Base-by-base conservation (phyloP, 805 yeast species). In the Tetrapisispora phaffii region DNA sequence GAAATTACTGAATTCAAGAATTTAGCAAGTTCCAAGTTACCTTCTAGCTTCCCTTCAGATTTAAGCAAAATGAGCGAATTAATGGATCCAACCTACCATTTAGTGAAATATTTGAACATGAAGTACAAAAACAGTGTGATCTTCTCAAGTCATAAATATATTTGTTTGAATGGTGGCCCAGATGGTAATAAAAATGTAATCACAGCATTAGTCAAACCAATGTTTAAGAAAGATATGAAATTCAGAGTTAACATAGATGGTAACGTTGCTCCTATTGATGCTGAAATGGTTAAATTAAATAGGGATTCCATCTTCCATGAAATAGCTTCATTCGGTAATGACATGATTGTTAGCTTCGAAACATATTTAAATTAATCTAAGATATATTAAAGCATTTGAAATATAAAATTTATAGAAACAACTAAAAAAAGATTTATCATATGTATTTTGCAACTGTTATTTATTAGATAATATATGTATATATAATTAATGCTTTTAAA, bases 191-290 rank as follows among this genome's bases (percentile, higher is more conserved):
- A 68, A 43, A 79, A 79, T 53, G 80, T 82, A 7, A 76, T 90
- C 41, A 75, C 89, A 20, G 97, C 97, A 2, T 66, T 93, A 40
- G 80, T 90, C 68, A 78, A 83, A 43, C 95, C 96, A 2, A 63
- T 74, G 4, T 73, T 75, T 33, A 63, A 76, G 49, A 66, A 70
- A 17, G 75, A 76, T 49, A 75, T 77, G 58, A 84, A 80, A 62
- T 88, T 87, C 68, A 80, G 82, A 55, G 95, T 83, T 20, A 85
- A 83, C 50, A 62, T 84, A 48, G 94, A 89, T 13, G 81, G 77
- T 55, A 81, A 86, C 54, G 72, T 81, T 46, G 72, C 75, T 57
- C 94, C 95, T 1, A 62, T 71, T 4, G 74, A 70, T 29, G 63
- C 71, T 5, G 76, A 72, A 44, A 65, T 63, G 34, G 81, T 85